phyloP scores from a whole-genome alignment of 179 eudicot genomes.

The Heliamphora pulchella region DNA sequence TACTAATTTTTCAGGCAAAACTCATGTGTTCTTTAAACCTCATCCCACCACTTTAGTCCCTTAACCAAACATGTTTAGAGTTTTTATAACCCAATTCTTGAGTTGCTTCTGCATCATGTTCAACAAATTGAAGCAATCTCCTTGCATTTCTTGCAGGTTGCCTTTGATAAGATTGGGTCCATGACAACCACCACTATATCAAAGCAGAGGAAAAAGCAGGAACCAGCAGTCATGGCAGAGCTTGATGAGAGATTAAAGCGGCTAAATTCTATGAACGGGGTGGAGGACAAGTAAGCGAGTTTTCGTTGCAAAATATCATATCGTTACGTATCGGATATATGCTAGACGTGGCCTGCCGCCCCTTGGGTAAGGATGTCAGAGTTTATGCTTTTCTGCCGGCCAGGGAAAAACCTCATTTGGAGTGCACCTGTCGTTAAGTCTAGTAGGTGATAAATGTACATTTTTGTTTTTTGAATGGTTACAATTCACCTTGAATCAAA shows the following conservation, averaged over 20 bases:
- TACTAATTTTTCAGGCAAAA: no score
- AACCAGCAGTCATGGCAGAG: constrained; percentile 93
- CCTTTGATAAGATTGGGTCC: constrained; percentile 76
- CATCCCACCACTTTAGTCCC: no score
- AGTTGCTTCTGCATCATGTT: not conserved
- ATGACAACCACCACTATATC: constrained; percentile 71
- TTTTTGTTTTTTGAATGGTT: not conserved
- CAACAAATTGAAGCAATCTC: constrained; percentile 13
- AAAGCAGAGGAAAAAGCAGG: constrained; percentile 89
- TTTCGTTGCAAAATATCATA: not conserved
- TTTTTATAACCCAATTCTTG: not conserved
- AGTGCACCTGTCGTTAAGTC: not conserved
- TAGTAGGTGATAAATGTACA: constrained; percentile 5
- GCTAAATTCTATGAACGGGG: constrained; percentile 27
- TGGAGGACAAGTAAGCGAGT: constrained; percentile 11
- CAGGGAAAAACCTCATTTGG: not conserved
- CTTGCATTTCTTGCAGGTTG: constrained; percentile 51
- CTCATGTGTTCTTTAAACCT: no score
- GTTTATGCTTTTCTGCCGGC: not conserved
- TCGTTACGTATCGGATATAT: not conserved
- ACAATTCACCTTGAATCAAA: not conserved
- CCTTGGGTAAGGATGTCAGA: not conserved
- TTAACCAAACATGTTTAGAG: not conserved
- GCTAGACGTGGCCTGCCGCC: not conserved
- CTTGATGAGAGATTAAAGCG: constrained; percentile 76